Percentiles rank a stretch among this genome's conserved stretches.
These are phyloP conservation scores for Botrytis paeoniae DNA, from an alignment of 2,329 filamentous ascomycete genomes.

Conservation along the genomic window DNA sequence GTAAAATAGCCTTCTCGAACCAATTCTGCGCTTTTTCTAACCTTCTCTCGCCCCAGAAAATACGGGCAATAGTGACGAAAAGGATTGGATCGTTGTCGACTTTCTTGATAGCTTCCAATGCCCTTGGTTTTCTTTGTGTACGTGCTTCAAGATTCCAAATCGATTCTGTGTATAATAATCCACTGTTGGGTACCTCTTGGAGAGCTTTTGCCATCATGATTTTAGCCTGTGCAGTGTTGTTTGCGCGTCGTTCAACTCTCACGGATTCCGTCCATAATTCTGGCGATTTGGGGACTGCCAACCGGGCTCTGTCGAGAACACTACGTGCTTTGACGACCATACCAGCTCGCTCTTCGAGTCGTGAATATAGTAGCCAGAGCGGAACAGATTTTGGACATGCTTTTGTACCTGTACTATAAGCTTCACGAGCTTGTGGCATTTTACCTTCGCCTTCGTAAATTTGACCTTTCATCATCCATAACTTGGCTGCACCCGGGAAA, in stretches of 20 bases:
- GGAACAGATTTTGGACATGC: constrained; percentile 80
- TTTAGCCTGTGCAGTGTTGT: constrained; percentile 80
- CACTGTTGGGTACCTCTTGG: constrained; percentile 85
- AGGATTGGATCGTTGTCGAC: constrained; percentile 88
- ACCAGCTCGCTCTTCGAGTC: constrained; percentile 82
- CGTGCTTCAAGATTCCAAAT: constrained; percentile 93
- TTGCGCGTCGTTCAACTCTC: constrained; percentile 82
- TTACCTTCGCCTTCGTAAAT: constrained; percentile 86
- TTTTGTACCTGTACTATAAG: constrained; percentile 83
- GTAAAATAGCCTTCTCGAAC: constrained; percentile 93
- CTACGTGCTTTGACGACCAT: constrained; percentile 88
- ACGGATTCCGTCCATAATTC: constrained; percentile 93
- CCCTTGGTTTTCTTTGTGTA: constrained; percentile 87
- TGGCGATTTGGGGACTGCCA: constrained; percentile 80
- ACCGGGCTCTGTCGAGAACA: constrained; percentile 84
- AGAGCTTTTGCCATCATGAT: constrained; percentile 90
- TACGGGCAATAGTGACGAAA: constrained; percentile 87
- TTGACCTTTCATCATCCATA: constrained; percentile 99
- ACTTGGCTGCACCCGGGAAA: constrained; percentile 81
- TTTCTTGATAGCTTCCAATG: constrained; percentile 93
- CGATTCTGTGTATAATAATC: constrained; percentile 86
- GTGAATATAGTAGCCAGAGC: constrained; percentile 84
- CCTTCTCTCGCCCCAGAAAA: constrained; percentile 92
- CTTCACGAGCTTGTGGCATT: constrained; percentile 80
- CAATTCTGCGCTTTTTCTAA: constrained; percentile 93